Evolutionary conservation across 257 asterid species (phyloP), one percentile per base, ranked within the genome.

Genomic region (Cruciata laevipes): DNA sequence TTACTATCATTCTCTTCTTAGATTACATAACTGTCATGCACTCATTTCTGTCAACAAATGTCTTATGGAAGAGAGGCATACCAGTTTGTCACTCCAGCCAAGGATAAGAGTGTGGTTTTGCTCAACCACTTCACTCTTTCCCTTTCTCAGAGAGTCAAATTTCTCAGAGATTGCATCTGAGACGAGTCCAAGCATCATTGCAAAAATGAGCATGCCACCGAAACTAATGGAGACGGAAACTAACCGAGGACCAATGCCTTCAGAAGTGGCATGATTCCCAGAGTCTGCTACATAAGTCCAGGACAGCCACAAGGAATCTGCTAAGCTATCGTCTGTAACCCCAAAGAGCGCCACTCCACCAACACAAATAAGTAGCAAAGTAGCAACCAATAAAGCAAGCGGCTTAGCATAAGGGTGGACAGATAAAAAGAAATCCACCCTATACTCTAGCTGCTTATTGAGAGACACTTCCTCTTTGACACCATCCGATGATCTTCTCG

Each of bases 41-140:
- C 33, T 56, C 75, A 68, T 14, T 38, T 33, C 16, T 20, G 40
- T 30, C 25, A 42, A 10, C 37, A 51, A 30, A 71, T 68, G 61
- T 17, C 6, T 65, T 8, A 14, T 52, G 67, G 17, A 17, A 64
- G 6, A 72, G 62, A 69, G 63, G 63, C 87, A 20, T 77, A 88
- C 97, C 95, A 90, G 77, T 76, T 90, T 90, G 77, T 90, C 96
- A 73, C 97, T 90, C 97, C 97, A 90, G 24, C 97, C 97, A 65
- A 90, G 96, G 52, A 90, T 86, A 64, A 88, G 94, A 74, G 95
- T 88, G 80, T 90, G 97, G 76, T 86, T 80, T 78, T 69, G 85
- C 86, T 86, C 97, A n/a, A 90, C 95, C 23, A 88, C 96, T 81
- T 90, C 95, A 84, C 97, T 90, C 80, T 79, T 88, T 81, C 97